A percentile compares a stretch with the other conserved stretches of the same genome.
These are phyloP conservation scores for Candida berthetii DNA, from an alignment of 805 yeast species.

Conservation along the genomic window DNA sequence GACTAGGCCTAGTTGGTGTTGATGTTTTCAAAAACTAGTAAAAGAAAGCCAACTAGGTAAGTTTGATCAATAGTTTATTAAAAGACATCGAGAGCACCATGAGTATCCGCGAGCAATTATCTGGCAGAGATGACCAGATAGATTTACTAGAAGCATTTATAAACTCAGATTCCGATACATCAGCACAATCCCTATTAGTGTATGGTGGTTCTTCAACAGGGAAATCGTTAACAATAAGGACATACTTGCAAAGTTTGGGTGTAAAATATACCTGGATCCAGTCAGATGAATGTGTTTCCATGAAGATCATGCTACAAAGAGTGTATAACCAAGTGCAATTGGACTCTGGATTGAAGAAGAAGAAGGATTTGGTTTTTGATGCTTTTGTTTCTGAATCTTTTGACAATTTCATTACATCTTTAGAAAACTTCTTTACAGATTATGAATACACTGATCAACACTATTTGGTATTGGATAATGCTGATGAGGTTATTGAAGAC, in stretches of 20 bases:
- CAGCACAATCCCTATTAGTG: constrained; percentile 6
- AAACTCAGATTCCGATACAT: constrained; percentile 1
- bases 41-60: no score
- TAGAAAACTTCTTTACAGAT: constrained; percentile 8
- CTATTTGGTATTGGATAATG: constrained; percentile 17
- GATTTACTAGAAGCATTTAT: constrained; percentile 12
- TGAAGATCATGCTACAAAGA: constrained; percentile 15
- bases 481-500: constrained; percentile 18
- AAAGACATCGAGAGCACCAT: no score
- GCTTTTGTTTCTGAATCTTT: constrained; percentile 10
- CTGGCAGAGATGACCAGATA: constrained; percentile 12
- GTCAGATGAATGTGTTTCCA: constrained; percentile 20
- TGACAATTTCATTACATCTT: constrained; percentile 13
- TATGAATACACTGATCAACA: constrained; percentile 9
- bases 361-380: constrained; percentile 5
- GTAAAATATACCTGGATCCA: constrained; percentile 10
- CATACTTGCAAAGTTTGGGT: constrained; percentile 7
- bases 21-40: no score
- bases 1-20: no score
- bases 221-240: constrained; percentile 11
- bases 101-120: neutral
- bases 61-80: no score
- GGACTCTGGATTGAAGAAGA: constrained; percentile 7
- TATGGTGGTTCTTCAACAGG: constrained; percentile 19
- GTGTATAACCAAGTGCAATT: constrained; percentile 6